A percentile compares a stretch with the other conserved stretches of the same genome.
Conservation (phyloP, 148 eudicot species). For the Fagopyrum tataricum region DNA sequence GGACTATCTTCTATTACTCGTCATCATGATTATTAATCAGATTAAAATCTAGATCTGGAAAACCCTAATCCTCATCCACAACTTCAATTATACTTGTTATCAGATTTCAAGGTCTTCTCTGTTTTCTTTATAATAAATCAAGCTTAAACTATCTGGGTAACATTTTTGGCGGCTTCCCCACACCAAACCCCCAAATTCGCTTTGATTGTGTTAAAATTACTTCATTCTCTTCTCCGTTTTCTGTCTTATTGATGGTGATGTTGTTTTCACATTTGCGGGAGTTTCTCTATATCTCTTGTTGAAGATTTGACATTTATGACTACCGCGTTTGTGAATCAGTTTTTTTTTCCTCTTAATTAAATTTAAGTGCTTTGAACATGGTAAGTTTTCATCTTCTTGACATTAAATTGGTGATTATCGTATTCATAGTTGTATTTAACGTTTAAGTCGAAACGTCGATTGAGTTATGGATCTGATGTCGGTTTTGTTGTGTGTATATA, state of each 20-base stretch:
- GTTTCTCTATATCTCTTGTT: neutral
- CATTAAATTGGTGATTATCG: neutral
- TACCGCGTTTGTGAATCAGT: slow-evolving; percentile 4
- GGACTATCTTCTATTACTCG: slow-evolving; percentile 3
- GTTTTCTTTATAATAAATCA: neutral
- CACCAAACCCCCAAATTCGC: too few relatives aligned
- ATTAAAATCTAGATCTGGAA: slow-evolving; percentile 8
- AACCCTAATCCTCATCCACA: neutral
- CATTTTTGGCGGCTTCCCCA: neutral
- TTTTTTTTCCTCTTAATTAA: neutral
- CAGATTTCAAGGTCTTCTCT: neutral
- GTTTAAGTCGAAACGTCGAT: neutral
- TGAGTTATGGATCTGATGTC: neutral
- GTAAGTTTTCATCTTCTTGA: neutral
- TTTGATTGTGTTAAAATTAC: neutral
- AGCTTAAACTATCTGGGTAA: neutral
- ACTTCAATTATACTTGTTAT: neutral
- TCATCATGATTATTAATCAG: neutral
- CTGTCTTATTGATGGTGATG: neutral
- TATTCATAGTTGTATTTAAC: neutral
- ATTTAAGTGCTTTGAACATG: neutral
- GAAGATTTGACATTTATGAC: slow-evolving; percentile 6
- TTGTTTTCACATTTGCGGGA: neutral
- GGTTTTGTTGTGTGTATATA: neutral
- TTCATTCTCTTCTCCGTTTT: neutral